Conservation (phyloP, 345 rosid species). For the Heritiera littoralis region DNA sequence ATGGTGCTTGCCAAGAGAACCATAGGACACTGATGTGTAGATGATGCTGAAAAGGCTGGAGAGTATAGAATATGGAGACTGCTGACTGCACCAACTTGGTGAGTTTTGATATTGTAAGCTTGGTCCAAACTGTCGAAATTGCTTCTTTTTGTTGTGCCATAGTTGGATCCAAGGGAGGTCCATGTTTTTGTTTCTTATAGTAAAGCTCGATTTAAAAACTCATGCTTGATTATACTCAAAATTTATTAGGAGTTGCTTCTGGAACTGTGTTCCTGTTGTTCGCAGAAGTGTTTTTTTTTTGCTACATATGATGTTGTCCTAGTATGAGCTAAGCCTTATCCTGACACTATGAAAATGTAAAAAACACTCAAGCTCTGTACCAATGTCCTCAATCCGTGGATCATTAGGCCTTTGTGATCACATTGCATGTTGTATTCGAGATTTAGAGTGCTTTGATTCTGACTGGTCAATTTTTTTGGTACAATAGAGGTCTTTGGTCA, state of each 20-base stretch:
- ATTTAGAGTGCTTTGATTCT: neutral
- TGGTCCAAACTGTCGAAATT: conserved; percentile 32
- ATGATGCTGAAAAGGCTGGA: conserved; percentile 19
- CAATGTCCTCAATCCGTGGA: neutral
- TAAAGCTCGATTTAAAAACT: conserved; percentile 24
- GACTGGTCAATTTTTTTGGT: neutral
- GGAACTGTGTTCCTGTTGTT: neutral
- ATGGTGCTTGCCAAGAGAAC: conserved; percentile 15
- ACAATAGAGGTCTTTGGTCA: too few relatives aligned
- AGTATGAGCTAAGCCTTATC: neutral
- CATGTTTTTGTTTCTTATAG: conserved; percentile 11
- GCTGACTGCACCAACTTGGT: conserved; percentile 30
- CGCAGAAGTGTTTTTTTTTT: neutral
- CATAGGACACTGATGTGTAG: conserved; percentile 21
- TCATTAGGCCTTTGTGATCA: neutral
- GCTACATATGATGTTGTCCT: neutral
- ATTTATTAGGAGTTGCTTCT: conserved; percentile 26
- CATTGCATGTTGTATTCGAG: neutral
- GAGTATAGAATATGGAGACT: conserved; percentile 21
- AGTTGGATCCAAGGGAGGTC: conserved; percentile 32
- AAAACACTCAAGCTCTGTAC: neutral
- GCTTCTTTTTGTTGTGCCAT: conserved; percentile 25
- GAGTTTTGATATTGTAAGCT: conserved; percentile 24
- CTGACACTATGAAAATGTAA: neutral
- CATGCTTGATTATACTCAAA: conserved; percentile 25